Percentiles rank a stretch among this genome's conserved stretches.
These are phyloP conservation scores for Marasmius fiardii DNA, from an alignment of 1,284 basidiomycete species.

Conservation along the genomic window DNA sequence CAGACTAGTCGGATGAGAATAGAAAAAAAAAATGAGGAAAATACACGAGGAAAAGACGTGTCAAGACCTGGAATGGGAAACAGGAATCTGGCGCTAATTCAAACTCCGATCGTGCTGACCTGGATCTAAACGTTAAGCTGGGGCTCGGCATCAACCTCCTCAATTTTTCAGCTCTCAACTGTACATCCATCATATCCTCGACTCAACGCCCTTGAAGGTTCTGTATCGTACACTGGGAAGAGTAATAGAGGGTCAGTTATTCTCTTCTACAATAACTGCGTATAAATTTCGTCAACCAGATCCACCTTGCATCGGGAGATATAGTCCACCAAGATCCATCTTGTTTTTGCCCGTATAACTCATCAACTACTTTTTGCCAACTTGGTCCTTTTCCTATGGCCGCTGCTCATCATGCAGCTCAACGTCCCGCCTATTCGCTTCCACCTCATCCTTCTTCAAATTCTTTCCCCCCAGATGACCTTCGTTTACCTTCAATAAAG, in stretches of 20 bases:
- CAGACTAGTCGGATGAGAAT: background rate
- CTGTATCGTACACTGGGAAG: no score
- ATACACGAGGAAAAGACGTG: background rate
- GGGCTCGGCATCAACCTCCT: conserved; percentile 1
- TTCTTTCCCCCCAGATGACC: conserved; percentile 25
- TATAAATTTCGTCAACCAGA: background rate
- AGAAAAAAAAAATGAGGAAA: background rate
- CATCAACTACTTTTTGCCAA: conserved; percentile 32
- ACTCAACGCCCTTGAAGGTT: background rate
- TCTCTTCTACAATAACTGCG: background rate
- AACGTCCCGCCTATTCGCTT: conserved; percentile 33
- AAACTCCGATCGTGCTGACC: background rate
- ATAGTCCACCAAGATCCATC: conserved; percentile 6
- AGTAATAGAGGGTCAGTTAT: background rate
- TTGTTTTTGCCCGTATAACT: conserved; percentile 16
- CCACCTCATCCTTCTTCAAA: conserved; percentile 30
- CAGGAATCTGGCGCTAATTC: background rate
- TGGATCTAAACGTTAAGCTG: background rate
- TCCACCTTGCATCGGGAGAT: conserved; percentile 14
- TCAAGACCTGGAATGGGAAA: background rate
- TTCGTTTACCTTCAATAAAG: conserved; percentile 63
- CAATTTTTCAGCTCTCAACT: background rate
- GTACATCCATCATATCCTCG: background rate
- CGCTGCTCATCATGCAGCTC: conserved; percentile 37
- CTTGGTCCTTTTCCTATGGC: conserved; percentile 32